Evolutionary conservation across 164 flowering plant species (phyloP).

Genomic region (Taxillus chinensis): DNA sequence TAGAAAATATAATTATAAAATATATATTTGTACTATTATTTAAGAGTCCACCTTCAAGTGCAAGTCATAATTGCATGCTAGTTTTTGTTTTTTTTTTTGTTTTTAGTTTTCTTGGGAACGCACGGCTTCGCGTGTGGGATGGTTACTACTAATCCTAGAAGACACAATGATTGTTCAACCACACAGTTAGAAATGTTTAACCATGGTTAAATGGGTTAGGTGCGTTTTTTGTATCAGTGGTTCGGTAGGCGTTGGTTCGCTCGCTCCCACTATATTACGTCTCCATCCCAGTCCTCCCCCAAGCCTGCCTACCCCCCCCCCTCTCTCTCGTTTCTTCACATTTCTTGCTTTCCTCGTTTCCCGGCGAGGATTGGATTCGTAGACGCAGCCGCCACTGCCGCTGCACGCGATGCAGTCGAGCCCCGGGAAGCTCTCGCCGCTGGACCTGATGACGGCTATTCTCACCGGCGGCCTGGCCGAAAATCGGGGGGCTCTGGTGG

Average conservation of each 20-base stretch:
- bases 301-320: neutral
- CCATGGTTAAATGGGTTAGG: too few relatives aligned
- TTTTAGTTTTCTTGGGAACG: too few relatives aligned
- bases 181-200: too few relatives aligned
- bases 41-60: too few relatives aligned
- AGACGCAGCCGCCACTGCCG: neutral
- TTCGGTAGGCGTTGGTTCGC: neutral
- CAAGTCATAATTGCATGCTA: too few relatives aligned
- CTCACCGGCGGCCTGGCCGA: neutral
- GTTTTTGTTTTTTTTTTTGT: too few relatives aligned
- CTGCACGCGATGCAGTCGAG: neutral
- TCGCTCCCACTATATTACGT: neutral
- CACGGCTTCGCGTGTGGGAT: too few relatives aligned
- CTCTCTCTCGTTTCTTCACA: neutral
- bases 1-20: too few relatives aligned
- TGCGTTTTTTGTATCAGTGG: neutral
- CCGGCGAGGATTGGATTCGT: neutral
- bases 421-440: neutral
- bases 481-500: constrained; percentile 13
- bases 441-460: neutral
- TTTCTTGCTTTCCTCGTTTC: neutral
- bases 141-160: too few relatives aligned
- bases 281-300: neutral
- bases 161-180: too few relatives aligned
- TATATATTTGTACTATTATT: too few relatives aligned